Conservation (phyloP, 805 yeast genomes). For the Saccharomycopsis sp. region DNA sequence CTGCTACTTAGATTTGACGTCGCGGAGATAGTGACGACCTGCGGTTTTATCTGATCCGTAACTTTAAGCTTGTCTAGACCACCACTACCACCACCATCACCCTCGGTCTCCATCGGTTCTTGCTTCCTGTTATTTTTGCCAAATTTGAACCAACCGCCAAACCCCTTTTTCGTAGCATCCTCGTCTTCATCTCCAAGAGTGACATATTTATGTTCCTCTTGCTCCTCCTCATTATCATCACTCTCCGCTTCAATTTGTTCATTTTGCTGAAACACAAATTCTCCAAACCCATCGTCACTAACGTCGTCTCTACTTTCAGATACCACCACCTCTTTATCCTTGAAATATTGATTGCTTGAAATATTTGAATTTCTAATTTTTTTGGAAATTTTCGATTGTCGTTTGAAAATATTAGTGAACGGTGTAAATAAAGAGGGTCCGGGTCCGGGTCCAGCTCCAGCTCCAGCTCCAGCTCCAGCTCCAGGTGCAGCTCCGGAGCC, state of each 20-base stretch:
- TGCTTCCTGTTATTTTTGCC: neutral
- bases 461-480: neutral
- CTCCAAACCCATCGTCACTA: slow-evolving; percentile 17
- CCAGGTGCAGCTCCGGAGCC: neutral
- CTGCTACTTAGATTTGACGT: too few relatives aligned
- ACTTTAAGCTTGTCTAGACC: neutral
- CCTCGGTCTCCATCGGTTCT: neutral
- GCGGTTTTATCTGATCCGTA: too few relatives aligned
- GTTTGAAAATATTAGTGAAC: slow-evolving; percentile 10
- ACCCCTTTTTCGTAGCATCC: neutral
- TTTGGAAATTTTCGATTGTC: slow-evolving; percentile 6
- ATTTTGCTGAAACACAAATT: slow-evolving; percentile 11
- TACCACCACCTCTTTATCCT: neutral
- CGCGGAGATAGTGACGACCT: too few relatives aligned
- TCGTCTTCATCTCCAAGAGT: neutral
- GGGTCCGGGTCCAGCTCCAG: neutral
- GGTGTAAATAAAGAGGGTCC: slow-evolving; percentile 14
- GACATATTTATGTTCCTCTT: neutral
- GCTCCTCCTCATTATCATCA: slow-evolving; percentile 1
- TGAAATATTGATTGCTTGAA: slow-evolving; percentile 12
- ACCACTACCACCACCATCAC: neutral
- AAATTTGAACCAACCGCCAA: neutral
- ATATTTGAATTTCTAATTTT: slow-evolving; percentile 13
- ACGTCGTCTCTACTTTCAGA: slow-evolving; percentile 1
- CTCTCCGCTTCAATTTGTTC: slow-evolving; percentile 1